Evolutionary conservation across 1,284 basidiomycete species (phyloP).

Genomic region (Pyrrhoderma lamaoense): DNA sequence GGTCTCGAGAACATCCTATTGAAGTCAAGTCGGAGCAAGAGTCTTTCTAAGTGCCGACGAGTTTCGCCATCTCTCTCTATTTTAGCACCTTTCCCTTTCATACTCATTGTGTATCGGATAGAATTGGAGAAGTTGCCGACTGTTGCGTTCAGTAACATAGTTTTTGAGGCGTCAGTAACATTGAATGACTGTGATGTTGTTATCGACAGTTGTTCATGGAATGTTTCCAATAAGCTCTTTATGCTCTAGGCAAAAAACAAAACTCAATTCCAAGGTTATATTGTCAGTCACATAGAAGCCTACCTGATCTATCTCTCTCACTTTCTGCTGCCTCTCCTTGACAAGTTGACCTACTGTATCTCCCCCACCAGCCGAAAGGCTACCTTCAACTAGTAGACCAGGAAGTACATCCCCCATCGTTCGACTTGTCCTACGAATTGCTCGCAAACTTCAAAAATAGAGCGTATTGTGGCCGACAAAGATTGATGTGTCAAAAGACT

Average conservation of each 20-base stretch:
- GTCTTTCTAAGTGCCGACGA: conserved; percentile 72
- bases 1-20: conserved; percentile 70
- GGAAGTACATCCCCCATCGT: conserved; percentile 88
- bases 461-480: conserved; percentile 56
- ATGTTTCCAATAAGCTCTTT: conserved; percentile 55
- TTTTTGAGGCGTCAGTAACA: conserved; percentile 58
- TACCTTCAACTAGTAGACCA: conserved; percentile 73
- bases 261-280: too few relatives aligned
- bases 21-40: conserved; percentile 79
- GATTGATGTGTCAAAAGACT: conserved; percentile 67
- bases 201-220: conserved; percentile 71
- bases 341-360: conserved; percentile 63
- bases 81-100: conserved; percentile 34
- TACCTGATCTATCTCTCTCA: conserved; percentile 73
- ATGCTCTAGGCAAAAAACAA: too few relatives aligned
- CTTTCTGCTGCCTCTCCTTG: conserved; percentile 54
- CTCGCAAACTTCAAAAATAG: conserved; percentile 76
- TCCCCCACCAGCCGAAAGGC: conserved; percentile 43
- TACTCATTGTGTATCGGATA: conserved; percentile 40
- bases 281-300: conserved; percentile 19
- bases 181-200: conserved; percentile 64
- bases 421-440: conserved; percentile 79
- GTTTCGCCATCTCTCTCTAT: conserved; percentile 55
- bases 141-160: conserved; percentile 52
- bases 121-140: conserved; percentile 42